These are phyloP conservation scores for Cichorium intybus DNA, from an alignment of 140 eudicot genomes.

Conservation along the genomic window DNA sequence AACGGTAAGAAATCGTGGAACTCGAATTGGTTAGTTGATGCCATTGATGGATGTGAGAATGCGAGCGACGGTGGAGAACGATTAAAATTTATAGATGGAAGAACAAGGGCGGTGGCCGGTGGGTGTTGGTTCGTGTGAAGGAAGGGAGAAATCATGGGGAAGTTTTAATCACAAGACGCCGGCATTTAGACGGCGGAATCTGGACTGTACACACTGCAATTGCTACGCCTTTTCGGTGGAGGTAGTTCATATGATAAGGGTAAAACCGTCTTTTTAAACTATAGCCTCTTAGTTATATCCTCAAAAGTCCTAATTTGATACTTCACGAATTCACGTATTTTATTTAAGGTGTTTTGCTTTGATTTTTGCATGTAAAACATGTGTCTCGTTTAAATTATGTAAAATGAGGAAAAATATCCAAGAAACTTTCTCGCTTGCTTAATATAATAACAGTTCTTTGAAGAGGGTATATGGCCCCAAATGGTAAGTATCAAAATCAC, in stretches of 20 bases:
- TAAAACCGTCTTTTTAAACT: not conserved
- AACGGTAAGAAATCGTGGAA: slow-evolving; percentile 44
- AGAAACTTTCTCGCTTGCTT: too few relatives aligned
- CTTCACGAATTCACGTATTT: too few relatives aligned
- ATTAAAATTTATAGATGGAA: not conserved
- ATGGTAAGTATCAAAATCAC: not conserved
- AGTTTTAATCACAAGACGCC: not conserved
- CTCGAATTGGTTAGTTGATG: slow-evolving; percentile 15
- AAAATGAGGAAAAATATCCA: not conserved
- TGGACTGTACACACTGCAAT: slow-evolving; percentile 1
- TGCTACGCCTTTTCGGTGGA: not conserved
- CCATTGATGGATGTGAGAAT: slow-evolving; percentile 1
- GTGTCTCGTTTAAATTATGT: not conserved
- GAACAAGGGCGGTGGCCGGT: not conserved
- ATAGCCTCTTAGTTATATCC: not conserved
- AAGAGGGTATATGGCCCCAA: too few relatives aligned
- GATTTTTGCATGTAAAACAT: not conserved
- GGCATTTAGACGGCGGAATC: slow-evolving; percentile 9
- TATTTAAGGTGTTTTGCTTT: not conserved
- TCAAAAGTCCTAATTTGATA: not conserved
- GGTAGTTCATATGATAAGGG: not conserved
- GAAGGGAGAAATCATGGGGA: slow-evolving; percentile 9
- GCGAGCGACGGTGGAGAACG: not conserved
- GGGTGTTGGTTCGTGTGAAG: slow-evolving; percentile 8
- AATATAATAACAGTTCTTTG: too few relatives aligned